A percentile compares a stretch with the other conserved stretches of the same genome.
phyloP scores from a whole-genome alignment of 495 filamentous ascomycete species.

The Podospora tetraspora region DNA sequence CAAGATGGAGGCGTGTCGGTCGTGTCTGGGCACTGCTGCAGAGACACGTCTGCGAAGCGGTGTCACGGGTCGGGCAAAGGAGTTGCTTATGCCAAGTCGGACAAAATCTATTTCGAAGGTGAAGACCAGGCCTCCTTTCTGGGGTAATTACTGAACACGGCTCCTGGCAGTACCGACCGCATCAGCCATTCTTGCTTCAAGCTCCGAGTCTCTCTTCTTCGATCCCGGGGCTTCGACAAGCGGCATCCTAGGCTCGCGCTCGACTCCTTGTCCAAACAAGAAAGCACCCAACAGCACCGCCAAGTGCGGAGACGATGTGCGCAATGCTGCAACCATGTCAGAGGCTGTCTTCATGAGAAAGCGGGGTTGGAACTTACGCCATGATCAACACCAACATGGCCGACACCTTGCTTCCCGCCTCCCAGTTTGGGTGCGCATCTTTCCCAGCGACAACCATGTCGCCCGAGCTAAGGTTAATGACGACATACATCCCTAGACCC shows the following conservation, averaged over 20 bases:
- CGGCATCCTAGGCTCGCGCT: background rate
- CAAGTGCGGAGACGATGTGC: background rate
- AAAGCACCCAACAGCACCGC: background rate
- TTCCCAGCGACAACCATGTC: background rate
- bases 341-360: background rate
- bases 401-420: background rate
- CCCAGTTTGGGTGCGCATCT: background rate
- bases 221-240: background rate
- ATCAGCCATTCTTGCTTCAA: background rate
- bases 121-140: background rate
- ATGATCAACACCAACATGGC: background rate
- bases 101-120: background rate
- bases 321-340: background rate
- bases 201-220: background rate
- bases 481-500: background rate
- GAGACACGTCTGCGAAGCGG: constrained; percentile 6
- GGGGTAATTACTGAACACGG: background rate
- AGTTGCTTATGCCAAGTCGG: constrained; percentile 4
- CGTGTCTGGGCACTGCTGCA: constrained; percentile 3
- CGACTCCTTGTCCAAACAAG: background rate
- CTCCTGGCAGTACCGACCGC: background rate
- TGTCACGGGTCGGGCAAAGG: constrained; percentile 4
- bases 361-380: background rate
- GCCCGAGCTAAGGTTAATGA: background rate
- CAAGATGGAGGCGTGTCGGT: constrained; percentile 1